Base-by-base conservation (phyloP, 2,329 filamentous ascomycete species). In the Emmonsiellopsis sp. region DNA sequence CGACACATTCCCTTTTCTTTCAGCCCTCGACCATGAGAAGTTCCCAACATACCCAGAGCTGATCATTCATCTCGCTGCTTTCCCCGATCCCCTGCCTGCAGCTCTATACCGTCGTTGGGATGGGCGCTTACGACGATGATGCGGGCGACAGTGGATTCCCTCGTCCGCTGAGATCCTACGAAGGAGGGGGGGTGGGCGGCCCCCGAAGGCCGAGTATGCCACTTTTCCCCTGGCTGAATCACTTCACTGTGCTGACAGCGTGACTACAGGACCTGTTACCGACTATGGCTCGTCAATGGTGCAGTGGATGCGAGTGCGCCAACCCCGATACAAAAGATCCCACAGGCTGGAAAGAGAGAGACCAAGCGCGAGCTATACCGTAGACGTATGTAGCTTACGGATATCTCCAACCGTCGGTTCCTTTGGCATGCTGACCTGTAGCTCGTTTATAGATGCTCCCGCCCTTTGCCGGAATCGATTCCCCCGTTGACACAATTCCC, bases 261-360 rank as follows among this genome's bases (percentile, higher is more conserved):
- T 43, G 40, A 15, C 47, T 42, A 20, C 57, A 95, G 89, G 90
- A 59, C 87, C 90, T 44, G 89, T 95, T 11, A 96, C 91, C 44
- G 91, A 96, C 71, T 95, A 95, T 79, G 87, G 89, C 64, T 86
- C 91, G 26, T 93, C 89, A 8, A 81, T 95, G 68, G 85, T 87
- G 51, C 88, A 94, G 70, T 98, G 89, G 88, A 89, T 95, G 80
- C 86, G 87, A 64, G 83, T 89, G 65, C 83, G 92, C 54, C 80
- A 83, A 63, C 85, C 87, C 31, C 84, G 84, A 61, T 92, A 88
- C 72, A 86, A 84, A 66, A 84, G 84, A 54, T 77, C 80, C 5
- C 84, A 84, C 62, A 76, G 77, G 56, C 83, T 89, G 62, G 90
- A 95, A 73, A 76, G 80, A 44, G 92, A 96, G 71, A 77, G 92